phyloP scores from a whole-genome alignment of 805 yeast genomes.

The Sugiyamaella mastotermitis region DNA sequence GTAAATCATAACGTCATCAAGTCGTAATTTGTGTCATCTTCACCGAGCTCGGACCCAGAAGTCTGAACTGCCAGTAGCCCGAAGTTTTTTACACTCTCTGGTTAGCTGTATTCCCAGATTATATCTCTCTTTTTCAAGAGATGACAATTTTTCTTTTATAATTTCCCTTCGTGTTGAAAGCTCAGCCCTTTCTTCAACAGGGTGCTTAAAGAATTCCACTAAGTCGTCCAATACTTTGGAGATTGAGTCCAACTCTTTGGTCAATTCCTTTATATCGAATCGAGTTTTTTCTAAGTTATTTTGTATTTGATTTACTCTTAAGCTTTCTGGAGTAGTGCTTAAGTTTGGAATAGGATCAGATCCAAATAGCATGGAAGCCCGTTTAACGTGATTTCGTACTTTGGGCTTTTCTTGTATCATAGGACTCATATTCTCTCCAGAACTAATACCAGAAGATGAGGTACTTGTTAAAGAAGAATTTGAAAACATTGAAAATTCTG shows the following conservation, averaged over 20 bases:
- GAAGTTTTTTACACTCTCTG: slow-evolving; percentile 12
- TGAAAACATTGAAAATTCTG: no score
- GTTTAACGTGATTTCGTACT: no score
- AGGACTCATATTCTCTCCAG: no score
- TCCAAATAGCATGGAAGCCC: no score
- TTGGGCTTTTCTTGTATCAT: no score
- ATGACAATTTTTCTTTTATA: slow-evolving; percentile 9
- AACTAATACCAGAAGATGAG: no score
- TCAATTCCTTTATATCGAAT: neutral
- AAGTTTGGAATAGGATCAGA: no score
- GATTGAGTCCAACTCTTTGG: slow-evolving; percentile 1
- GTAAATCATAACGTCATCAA: no score
- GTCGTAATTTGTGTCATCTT: neutral
- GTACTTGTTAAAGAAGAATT: no score
- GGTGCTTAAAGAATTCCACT: slow-evolving; percentile 9
- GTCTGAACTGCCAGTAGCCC: slow-evolving; percentile 11
- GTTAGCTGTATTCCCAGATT: slow-evolving; percentile 17
- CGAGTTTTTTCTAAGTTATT: neutral
- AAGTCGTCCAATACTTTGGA: slow-evolving; percentile 1
- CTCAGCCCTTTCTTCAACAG: slow-evolving; percentile 2
- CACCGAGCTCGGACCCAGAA: slow-evolving; percentile 14
- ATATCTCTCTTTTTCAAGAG: slow-evolving; percentile 14
- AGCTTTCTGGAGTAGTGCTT: no score
- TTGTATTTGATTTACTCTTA: no score
- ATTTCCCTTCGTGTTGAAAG: slow-evolving; percentile 4